Base-by-base conservation (phyloP, 768 basidiomycete species). In the Pleurotus tuber-regium region DNA sequence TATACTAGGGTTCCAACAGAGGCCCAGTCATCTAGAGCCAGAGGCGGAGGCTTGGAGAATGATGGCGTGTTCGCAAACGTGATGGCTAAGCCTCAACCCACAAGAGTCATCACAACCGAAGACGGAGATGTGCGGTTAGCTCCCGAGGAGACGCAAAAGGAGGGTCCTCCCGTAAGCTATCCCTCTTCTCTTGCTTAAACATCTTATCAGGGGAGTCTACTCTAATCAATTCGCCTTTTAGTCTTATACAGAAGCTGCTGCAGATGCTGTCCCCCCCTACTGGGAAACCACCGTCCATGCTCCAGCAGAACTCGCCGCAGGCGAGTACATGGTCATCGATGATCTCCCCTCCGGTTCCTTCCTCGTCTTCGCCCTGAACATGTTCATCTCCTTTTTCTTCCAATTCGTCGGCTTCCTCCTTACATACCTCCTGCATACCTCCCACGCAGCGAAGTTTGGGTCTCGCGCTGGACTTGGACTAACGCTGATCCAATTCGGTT, bases 31-130 rank as follows among this genome's bases (percentile, higher is more conserved):
- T 58, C 71, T 4, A 58, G 65, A 53, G 61, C 61, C 14, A 64
- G 71, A n/a, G 90, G 90, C 26, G 84, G 85, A 5, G 90, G 89
- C 0, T 74, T 71, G 14, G 82, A 92, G 25, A 93, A 95, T 61
- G 94, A 97, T 59, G 97, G 97, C 2, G 95, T 98, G 7, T 99
- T 98, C 63, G 85, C 89, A 25, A 99, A 98, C 62, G 83, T 99
- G 30, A 85, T 82, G 58, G 96, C 96, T 1, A 97, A 97, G 65
- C 96, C 97, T 1, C 69, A 71, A 47, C 65, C 64, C 12, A 64
- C 73, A 1, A 72, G 76, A 21, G 51, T 78, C 48, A 61, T 82
- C n/a, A 67, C 60, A 28, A 67, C 73, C 18, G 77, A 77, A 29
- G 69, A 84, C 58, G 87, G 87, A 3, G 73, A 75, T 58, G 69